Percentiles rank a stretch among this genome's conserved stretches.
Conservation (phyloP, 306 rosid genomes). For the Carpinus fangiana region DNA sequence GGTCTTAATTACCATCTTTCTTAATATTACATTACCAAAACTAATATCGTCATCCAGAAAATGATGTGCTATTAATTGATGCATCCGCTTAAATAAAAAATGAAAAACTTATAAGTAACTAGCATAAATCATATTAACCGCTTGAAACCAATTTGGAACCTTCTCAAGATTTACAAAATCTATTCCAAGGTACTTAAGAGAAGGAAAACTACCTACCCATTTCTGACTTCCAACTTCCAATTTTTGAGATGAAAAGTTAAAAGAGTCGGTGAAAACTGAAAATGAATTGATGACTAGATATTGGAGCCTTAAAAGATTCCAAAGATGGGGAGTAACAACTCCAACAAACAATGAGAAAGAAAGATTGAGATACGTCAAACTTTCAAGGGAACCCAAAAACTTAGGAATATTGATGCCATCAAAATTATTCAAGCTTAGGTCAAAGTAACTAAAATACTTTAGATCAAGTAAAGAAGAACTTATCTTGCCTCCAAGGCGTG, state of each 20-base stretch:
- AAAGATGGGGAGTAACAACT: not conserved
- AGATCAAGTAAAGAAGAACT: not conserved
- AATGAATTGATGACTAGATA: not conserved
- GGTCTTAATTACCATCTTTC: too few species aligned
- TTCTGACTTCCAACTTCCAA: not conserved
- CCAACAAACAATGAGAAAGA: not conserved
- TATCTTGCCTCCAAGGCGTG: too few species aligned
- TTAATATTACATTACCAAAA: too few species aligned
- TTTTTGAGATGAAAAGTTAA: not conserved
- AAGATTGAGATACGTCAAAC: not conserved
- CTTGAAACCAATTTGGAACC: not conserved
- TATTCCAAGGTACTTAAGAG: not conserved
- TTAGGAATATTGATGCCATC: not conserved
- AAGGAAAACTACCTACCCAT: not conserved
- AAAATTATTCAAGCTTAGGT: not conserved
- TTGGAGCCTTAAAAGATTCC: not conserved
- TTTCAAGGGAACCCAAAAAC: not conserved
- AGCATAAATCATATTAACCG: not conserved
- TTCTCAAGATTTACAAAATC: not conserved
- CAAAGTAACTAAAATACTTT: not conserved
- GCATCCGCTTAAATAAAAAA: too few species aligned
- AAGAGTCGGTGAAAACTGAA: too few species aligned
- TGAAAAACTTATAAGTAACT: too few species aligned
- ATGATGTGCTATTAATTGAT: too few species aligned
- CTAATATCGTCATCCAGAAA: too few species aligned